Conservation (phyloP, 2,329 filamentous ascomycete species). For the Phaeomoniella chlamydospora region DNA sequence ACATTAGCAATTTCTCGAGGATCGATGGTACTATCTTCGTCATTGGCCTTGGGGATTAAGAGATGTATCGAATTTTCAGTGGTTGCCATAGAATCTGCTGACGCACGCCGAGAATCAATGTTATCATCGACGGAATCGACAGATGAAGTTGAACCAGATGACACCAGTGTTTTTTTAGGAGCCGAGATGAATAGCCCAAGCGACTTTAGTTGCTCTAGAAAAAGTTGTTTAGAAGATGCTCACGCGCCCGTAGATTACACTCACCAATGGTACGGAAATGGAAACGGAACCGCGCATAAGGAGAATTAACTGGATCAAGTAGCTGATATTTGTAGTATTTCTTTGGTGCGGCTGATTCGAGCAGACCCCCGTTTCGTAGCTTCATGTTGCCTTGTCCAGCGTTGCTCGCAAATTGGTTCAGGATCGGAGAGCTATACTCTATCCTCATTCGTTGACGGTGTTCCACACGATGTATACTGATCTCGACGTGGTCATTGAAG, state of each 20-base stretch:
- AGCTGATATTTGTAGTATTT: conserved; percentile 31
- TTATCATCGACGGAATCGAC: background rate
- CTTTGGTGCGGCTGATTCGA: conserved; percentile 7
- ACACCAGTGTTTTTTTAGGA: background rate
- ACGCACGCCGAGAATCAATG: too few species aligned
- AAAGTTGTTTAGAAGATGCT: too few species aligned
- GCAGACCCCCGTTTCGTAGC: conserved; percentile 8
- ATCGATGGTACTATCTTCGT: too few species aligned
- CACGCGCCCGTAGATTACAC: too few species aligned
- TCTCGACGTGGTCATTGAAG: conserved; percentile 8
- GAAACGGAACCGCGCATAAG: conserved; percentile 29
- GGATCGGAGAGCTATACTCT: background rate
- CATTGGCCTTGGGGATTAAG: too few species aligned
- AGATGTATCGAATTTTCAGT: too few species aligned
- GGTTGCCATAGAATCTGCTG: too few species aligned
- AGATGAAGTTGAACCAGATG: background rate
- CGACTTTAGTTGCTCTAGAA: background rate
- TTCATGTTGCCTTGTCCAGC: conserved; percentile 3
- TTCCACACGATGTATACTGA: conserved; percentile 10
- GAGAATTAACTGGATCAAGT: conserved; percentile 31
- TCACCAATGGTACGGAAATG: conserved; percentile 6
- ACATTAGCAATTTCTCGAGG: too few species aligned
- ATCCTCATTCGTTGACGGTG: conserved; percentile 6
- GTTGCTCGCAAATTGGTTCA: background rate
- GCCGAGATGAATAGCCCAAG: background rate